phyloP scores from a whole-genome alignment of 805 yeast genomes.

The Isabelozyma heimii region DNA sequence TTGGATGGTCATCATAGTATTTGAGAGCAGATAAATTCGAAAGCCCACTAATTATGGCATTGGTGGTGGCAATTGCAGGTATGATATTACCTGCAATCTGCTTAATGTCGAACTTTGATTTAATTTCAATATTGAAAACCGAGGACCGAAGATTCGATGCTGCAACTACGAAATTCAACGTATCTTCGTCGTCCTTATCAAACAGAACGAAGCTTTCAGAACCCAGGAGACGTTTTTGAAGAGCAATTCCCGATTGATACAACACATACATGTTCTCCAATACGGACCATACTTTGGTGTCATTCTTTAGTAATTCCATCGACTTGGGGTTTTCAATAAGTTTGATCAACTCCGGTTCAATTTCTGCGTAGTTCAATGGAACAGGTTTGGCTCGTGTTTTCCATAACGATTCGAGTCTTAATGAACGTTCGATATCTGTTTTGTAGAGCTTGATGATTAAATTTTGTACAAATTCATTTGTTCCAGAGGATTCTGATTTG shows the following conservation, averaged over 20 bases:
- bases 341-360: conserved; percentile 9
- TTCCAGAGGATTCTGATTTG: conserved; percentile 11
- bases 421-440: conserved; percentile 74
- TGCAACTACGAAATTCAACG: conserved; percentile 82
- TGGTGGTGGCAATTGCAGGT: conserved; percentile 98
- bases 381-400: conserved; percentile 64
- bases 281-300: conserved; percentile 57
- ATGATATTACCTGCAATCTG: conserved; percentile 97
- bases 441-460: conserved; percentile 62
- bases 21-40: conserved; percentile 71
- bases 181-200: conserved; percentile 94
- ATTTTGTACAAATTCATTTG: conserved; percentile 23
- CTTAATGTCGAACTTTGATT: conserved; percentile 82
- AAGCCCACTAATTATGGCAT: conserved; percentile 91
- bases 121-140: conserved; percentile 66
- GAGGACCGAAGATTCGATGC: conserved; percentile 76
- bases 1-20: conserved; percentile 31
- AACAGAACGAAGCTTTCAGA: conserved; percentile 51
- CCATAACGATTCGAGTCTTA: conserved; percentile 76
- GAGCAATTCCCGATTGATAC: conserved; percentile 40
- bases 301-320: conserved; percentile 19
- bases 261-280: conserved; percentile 65
- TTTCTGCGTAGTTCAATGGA: conserved; percentile 46
- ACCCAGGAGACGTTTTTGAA: conserved; percentile 48
- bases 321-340: conserved; percentile 13